Evolutionary conservation across 2,329 filamentous ascomycete species (phyloP).

Genomic region (Myriosclerotinia scirpicola): DNA sequence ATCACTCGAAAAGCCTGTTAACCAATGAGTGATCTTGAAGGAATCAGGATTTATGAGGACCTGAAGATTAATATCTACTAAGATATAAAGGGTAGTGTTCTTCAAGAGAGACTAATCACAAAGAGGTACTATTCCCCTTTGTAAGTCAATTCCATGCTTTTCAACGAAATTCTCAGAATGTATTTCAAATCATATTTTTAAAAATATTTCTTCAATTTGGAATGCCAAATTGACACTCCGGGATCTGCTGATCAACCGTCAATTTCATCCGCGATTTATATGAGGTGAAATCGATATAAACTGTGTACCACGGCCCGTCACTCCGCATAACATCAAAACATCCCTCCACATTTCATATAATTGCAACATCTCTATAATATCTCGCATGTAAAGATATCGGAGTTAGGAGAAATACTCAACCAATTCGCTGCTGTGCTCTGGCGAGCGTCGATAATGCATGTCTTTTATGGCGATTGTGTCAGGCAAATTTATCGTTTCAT

Average conservation of each 20-base stretch:
- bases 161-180: background rate
- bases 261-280: slow-evolving; percentile 20
- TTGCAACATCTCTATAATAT: background rate
- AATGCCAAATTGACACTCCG: background rate
- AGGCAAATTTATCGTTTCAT: background rate
- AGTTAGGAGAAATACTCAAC: background rate
- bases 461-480: background rate
- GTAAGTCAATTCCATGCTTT: background rate
- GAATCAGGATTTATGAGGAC: too few species aligned
- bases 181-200: background rate
- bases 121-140: background rate
- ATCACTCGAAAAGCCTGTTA: background rate
- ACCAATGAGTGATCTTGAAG: background rate
- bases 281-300: slow-evolving; percentile 13
- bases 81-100: background rate
- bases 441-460: background rate
- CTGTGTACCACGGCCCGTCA: slow-evolving; percentile 23
- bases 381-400: background rate
- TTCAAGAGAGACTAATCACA: background rate
- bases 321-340: slow-evolving; percentile 4
- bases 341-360: background rate
- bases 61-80: background rate
- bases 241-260: slow-evolving; percentile 15
- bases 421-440: background rate
- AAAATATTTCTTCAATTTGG: background rate